Conservation (phyloP, 1,284 basidiomycete genomes). For the Trametes hirsuta region DNA sequence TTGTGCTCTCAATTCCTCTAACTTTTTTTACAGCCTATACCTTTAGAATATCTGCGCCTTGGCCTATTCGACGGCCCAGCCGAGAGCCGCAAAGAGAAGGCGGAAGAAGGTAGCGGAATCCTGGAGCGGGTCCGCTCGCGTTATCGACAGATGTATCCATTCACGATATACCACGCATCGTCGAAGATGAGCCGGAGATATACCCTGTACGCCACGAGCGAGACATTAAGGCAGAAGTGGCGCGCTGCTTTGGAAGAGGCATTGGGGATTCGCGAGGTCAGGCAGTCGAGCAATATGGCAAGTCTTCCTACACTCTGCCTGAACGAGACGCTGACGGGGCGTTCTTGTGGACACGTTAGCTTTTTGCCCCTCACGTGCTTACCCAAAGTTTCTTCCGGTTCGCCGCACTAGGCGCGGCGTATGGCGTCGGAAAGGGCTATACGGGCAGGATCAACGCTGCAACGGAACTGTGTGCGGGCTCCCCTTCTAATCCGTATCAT, state of each 20-base stretch:
- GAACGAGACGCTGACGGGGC: not conserved
- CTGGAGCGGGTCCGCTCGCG: slow-evolving; percentile 57
- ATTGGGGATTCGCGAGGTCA: slow-evolving; percentile 58
- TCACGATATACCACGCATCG: slow-evolving; percentile 73
- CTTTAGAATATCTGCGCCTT: slow-evolving; percentile 73
- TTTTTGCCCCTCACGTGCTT: slow-evolving; percentile 62
- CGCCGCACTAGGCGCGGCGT: slow-evolving; percentile 37
- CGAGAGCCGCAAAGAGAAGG: slow-evolving; percentile 63
- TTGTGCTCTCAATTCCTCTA: slow-evolving; percentile 1
- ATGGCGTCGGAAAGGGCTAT: slow-evolving; percentile 37
- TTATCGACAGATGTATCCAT: slow-evolving; percentile 64
- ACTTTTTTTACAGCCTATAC: slow-evolving; percentile 60
- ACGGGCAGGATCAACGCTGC: slow-evolving; percentile 63
- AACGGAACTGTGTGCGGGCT: slow-evolving; percentile 60
- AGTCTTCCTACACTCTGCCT: slow-evolving; percentile 14
- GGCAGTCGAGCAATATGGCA: slow-evolving; percentile 75
- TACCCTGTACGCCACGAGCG: slow-evolving; percentile 68
- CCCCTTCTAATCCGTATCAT: not conserved
- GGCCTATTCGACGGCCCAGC: slow-evolving; percentile 60
- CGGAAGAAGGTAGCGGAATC: slow-evolving; percentile 55
- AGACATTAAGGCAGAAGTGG: slow-evolving; percentile 64
- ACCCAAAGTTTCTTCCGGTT: slow-evolving; percentile 65
- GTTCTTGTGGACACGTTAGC: slow-evolving; percentile 35
- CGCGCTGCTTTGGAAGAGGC: slow-evolving; percentile 59
- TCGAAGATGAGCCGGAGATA: slow-evolving; percentile 60